Conservation (phyloP, 106 monocot genomes). For the Allium cepa region DNA sequence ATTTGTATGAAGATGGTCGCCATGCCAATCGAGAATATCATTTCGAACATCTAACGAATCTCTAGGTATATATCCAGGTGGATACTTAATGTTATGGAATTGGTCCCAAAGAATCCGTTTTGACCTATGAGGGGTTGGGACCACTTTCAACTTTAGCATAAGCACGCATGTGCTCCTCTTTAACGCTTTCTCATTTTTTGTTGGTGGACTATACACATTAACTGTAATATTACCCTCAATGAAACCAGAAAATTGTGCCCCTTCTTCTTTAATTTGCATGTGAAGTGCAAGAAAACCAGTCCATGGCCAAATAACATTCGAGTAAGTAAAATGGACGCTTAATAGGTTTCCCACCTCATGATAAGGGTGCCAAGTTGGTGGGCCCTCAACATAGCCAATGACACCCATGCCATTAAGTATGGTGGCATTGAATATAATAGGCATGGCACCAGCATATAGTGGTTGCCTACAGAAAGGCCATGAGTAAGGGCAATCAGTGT, state of each 20-base stretch:
- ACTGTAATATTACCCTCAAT: conserved; percentile 82
- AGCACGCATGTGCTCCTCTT: conserved; percentile 62
- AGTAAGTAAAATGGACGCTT: conserved; percentile 79
- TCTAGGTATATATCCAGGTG: conserved; percentile 96
- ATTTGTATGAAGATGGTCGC: conserved; percentile 97
- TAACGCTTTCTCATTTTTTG: conserved; percentile 27
- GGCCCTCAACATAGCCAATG: conserved; percentile 60
- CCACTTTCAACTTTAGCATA: conserved; percentile 64
- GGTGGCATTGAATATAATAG: conserved; percentile 91
- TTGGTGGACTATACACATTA: conserved; percentile 50
- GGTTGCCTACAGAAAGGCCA: conserved; percentile 99
- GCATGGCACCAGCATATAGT: conserved; percentile 91
- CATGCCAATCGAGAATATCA: conserved; percentile 99
- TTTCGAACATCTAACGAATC: conserved; percentile 97
- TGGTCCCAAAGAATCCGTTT: conserved; percentile 92
- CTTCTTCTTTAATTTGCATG: conserved; percentile 96
- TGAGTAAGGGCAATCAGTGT: conserved; percentile 78
- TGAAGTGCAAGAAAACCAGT: conserved; percentile 85
- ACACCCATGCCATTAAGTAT: conserved; percentile 98
- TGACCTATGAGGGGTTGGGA: conserved; percentile 74
- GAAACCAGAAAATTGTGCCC: conserved; percentile 66
- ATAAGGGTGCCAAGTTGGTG: conserved; percentile 76
- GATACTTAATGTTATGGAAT: conserved; percentile 95
- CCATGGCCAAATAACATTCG: conserved; percentile 98
- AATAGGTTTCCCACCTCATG: conserved; percentile 90